These are phyloP conservation scores for Fusarium clavum DNA, from an alignment of 2,329 filamentous ascomycete genomes.

Conservation along the genomic window DNA sequence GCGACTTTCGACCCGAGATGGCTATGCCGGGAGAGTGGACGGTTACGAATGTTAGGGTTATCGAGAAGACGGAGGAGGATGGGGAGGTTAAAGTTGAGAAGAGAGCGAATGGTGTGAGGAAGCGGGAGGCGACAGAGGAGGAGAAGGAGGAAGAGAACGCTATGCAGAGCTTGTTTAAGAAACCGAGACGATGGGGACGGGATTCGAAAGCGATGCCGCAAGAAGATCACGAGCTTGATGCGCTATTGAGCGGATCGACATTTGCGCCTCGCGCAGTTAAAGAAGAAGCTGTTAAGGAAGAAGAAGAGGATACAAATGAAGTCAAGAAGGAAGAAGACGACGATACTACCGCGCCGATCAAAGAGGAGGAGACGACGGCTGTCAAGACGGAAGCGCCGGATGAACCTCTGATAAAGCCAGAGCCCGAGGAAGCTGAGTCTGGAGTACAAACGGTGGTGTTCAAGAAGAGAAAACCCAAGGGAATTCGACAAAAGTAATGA, in stretches of 20 bases:
- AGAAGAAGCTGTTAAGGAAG: slow-evolving; percentile 40
- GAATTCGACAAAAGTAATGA: slow-evolving; percentile 67
- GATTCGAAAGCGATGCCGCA: slow-evolving; percentile 63
- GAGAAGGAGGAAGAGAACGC: slow-evolving; percentile 71
- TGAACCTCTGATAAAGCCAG: slow-evolving; percentile 46
- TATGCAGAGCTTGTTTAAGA: slow-evolving; percentile 70
- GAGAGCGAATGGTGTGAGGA: slow-evolving; percentile 68
- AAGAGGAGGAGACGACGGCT: slow-evolving; percentile 11
- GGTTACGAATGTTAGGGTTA: slow-evolving; percentile 71
- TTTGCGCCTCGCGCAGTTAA: slow-evolving; percentile 44
- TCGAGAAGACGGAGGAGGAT: slow-evolving; percentile 59
- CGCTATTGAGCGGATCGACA: slow-evolving; percentile 60
- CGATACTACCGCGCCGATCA: background rate
- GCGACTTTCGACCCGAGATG: slow-evolving; percentile 81
- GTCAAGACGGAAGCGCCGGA: slow-evolving; percentile 58
- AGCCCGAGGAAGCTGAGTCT: slow-evolving; percentile 43
- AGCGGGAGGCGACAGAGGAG: slow-evolving; percentile 70
- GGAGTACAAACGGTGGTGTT: slow-evolving; percentile 70
- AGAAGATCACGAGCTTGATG: slow-evolving; percentile 70
- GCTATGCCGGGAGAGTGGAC: slow-evolving; percentile 93
- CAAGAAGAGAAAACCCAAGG: slow-evolving; percentile 82
- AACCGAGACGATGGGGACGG: slow-evolving; percentile 65
- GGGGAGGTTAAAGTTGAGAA: slow-evolving; percentile 58
- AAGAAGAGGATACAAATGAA: background rate
- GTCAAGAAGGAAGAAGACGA: background rate